Base-by-base conservation (phyloP, 2,329 filamentous ascomycete genomes). In the Chlorencoelia australis region DNA sequence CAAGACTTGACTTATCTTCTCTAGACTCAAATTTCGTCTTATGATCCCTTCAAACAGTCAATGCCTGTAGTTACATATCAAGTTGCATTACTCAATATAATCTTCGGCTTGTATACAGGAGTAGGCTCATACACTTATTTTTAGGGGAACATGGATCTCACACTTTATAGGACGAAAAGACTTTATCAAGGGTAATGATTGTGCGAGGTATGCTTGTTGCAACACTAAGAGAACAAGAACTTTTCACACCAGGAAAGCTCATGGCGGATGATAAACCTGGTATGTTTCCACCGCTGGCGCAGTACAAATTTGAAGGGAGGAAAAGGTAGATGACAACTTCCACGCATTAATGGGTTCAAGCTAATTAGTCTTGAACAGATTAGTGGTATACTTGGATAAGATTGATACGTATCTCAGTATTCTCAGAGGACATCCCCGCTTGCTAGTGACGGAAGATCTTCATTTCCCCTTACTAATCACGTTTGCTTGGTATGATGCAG, bases 401-500 rank as follows among this genome's bases (percentile, higher is more conserved):
- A 47, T 66, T 17, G 64, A 66, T 39, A 33, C 50, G 0, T 64
- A 60, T 19, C 31, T 65, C 6, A 59, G 58, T 19, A 45, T 56
- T 6, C 47, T 52, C 20, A 55, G 35, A 38, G 48, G 48, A 35
- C 53, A 63, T 30, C 50, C 61, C 2, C 50, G 56, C 0, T 34
- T 53, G 0, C 38, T 65, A 0, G 50, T 53, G 4, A 39, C 54
- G 1, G 59, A 64, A 39, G 63, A 66, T 35, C 42, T 66, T 0
- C 55, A 62, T 10, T 45, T 61, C 4, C 46, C 53, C 0, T 36
- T 64, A 8, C 52, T 57, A 2, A 51, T 47, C 0, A 59, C 62
- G 0, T 60, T 55, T 21, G 49, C 55, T 1, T 40, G 58, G 4
- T 65, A 56, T 54, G 63, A 66, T 35, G 40, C 61, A 0, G 49